Evolutionary conservation across 345 rosid species (phyloP), one percentile per base, ranked within the genome.

Genomic region (Linum usitatissimum): DNA sequence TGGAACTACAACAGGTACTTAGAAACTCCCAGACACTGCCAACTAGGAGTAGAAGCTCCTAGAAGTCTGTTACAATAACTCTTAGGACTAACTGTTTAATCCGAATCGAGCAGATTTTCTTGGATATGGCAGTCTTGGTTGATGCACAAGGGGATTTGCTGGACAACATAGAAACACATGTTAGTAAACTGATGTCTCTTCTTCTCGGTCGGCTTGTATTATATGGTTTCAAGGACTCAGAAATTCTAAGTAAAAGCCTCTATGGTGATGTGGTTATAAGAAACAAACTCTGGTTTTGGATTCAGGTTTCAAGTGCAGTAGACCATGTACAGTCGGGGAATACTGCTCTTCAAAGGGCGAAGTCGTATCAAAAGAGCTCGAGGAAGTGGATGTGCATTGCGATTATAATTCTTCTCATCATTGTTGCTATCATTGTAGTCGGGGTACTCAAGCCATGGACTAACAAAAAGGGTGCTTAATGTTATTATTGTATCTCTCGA

Each of bases 341-440:
- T 73, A 75, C 79, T 0, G 76, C 83, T 39, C 87, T 94, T 53
- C 84, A 79, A 66, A 83, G 73, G 78, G 96, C 97, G 0, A 78
- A 85, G 72, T 79, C 77, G 62, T 74, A 72, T 19, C 99, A 94
- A 68, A 88, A 66, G 73, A 94, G 70, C 71, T 84, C 92, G 6
- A 75, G 99, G 76, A 90, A 94, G 70, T 90, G 96, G 97, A 88
- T 81, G 95, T 88, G 96, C 79, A 68, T 86, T 45, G 93, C 96
- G 6, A 86, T 94, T 61, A 54, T 88, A 53, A 84, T 94, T 69
- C 97, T 94, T 57, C 97, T 94, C 28, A 61, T 94, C 60, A 69
- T 90, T 19, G 80, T 85, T 66, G 78, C 59, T 63, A 86, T 90
- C 75, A 82, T 86, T 6, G 80, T 88, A 0, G 76, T 81, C 19